Percentiles rank a stretch among this genome's conserved stretches.
These are phyloP conservation scores for Naematelia aurantialba DNA, from an alignment of 768 basidiomycete species.

Conservation along the genomic window DNA sequence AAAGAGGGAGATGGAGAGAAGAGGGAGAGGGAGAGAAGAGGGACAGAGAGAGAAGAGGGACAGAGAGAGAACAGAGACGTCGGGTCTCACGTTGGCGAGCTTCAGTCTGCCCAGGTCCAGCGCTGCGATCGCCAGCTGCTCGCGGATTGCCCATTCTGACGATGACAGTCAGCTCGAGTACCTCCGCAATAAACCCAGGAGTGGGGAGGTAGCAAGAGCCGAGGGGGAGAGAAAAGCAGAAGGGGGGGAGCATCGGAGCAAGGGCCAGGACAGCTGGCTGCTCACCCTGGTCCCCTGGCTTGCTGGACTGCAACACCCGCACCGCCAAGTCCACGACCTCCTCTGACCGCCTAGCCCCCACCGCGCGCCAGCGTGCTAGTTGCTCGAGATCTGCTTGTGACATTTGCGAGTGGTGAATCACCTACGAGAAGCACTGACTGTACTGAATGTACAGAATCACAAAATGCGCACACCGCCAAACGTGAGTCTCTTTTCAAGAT, in stretches of 20 bases:
- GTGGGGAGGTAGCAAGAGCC: neutral
- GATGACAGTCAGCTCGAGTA: no score
- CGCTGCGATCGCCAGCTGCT: conserved; percentile 49
- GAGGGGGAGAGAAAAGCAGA: no score
- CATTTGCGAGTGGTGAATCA: neutral
- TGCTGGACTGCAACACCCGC: conserved; percentile 20
- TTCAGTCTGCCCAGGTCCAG: conserved; percentile 39
- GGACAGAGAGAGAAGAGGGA: no score
- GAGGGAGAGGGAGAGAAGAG: no score
- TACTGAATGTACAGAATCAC: no score
- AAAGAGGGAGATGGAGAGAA: no score
- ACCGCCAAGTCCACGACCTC: conserved; percentile 38
- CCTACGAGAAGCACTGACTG: no score
- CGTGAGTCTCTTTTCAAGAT: no score
- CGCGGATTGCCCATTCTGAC: conserved; percentile 49
- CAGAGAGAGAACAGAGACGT: neutral
- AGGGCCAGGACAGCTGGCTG: neutral
- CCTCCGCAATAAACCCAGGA: neutral
- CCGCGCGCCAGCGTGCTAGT: conserved; percentile 39
- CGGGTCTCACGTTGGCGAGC: conserved; percentile 31
- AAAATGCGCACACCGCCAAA: no score
- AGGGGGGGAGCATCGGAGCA: neutral
- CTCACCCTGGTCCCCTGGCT: conserved; percentile 40
- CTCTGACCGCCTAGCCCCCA: conserved; percentile 44
- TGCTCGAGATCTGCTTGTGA: conserved; percentile 20